These are phyloP conservation scores for Withania somnifera DNA, from an alignment of 305 asterid species.

Conservation along the genomic window DNA sequence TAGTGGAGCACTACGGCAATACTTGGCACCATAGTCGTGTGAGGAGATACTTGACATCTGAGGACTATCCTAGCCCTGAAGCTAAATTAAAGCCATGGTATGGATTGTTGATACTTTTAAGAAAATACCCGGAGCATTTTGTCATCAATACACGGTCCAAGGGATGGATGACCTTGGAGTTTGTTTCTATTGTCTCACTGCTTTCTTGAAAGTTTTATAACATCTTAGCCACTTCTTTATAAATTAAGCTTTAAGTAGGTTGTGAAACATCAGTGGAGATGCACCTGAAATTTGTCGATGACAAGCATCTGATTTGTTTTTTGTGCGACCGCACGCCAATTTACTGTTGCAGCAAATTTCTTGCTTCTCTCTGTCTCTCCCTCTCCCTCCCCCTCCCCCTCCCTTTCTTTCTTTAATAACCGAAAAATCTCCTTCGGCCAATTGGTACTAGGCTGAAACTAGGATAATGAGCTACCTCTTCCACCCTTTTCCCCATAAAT, in stretches of 20 bases:
- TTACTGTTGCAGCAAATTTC: neutral
- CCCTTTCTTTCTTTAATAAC: neutral
- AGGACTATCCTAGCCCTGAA: constrained; percentile 58
- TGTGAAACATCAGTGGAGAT: neutral
- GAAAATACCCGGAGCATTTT: constrained; percentile 89
- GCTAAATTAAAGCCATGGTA: constrained; percentile 85
- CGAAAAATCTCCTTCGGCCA: neutral
- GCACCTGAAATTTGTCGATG: neutral
- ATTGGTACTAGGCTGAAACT: neutral
- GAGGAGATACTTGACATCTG: constrained; percentile 72
- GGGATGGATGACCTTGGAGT: constrained; percentile 66
- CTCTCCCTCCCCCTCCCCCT: too few species aligned
- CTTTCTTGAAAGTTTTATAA: constrained; percentile 33
- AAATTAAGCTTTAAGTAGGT: neutral
- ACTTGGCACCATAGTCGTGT: constrained; percentile 87
- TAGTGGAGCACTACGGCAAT: constrained; percentile 56
- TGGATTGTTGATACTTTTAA: constrained; percentile 74
- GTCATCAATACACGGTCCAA: constrained; percentile 85
- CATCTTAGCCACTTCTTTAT: neutral
- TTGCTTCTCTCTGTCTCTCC: too few species aligned
- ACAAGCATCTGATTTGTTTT: neutral
- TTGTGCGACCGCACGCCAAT: too few species aligned
- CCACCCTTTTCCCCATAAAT: neutral
- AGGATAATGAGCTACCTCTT: neutral
- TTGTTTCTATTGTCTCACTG: constrained; percentile 87